Evolutionary conservation across 2,329 filamentous ascomycete genomes (phyloP).

Genomic region (Didymella keratinophila): DNA sequence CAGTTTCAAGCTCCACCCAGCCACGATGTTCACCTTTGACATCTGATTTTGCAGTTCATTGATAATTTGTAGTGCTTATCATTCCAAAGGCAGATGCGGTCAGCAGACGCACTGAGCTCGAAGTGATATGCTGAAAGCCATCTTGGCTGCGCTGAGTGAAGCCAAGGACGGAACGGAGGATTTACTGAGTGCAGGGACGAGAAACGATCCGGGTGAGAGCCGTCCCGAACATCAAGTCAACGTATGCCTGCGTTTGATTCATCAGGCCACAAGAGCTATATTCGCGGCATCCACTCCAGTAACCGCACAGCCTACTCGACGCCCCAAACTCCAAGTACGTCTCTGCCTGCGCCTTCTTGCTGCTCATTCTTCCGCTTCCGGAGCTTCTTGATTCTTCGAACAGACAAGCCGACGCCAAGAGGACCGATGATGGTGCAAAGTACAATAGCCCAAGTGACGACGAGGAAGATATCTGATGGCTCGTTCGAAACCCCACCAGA

Average conservation of each 20-base stretch:
- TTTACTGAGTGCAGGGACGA: background rate
- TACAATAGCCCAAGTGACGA: constrained; percentile 65
- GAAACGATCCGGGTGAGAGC: background rate
- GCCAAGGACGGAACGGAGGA: background rate
- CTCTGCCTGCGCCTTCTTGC: constrained; percentile 45
- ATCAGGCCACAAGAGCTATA: background rate
- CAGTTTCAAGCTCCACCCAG: constrained; percentile 13
- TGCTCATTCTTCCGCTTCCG: constrained; percentile 44
- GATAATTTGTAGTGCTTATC: background rate
- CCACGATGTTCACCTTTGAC: background rate
- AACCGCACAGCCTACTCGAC: constrained; percentile 35
- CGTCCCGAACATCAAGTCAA: background rate
- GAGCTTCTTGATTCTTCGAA: constrained; percentile 56
- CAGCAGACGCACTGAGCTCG: background rate
- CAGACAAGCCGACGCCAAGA: constrained; percentile 59
- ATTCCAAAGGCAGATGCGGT: background rate
- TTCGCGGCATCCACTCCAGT: background rate
- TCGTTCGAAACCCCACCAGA: constrained; percentile 19
- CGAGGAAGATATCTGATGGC: constrained; percentile 59
- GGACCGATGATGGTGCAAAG: constrained; percentile 65
- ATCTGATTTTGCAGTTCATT: background rate
- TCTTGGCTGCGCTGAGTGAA: background rate
- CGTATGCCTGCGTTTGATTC: background rate
- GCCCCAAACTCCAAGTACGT: constrained; percentile 57
- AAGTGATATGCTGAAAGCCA: background rate